Evolutionary conservation across 2,329 filamentous ascomycete species (phyloP).

Genomic region (Microcyclospora pomicola): DNA sequence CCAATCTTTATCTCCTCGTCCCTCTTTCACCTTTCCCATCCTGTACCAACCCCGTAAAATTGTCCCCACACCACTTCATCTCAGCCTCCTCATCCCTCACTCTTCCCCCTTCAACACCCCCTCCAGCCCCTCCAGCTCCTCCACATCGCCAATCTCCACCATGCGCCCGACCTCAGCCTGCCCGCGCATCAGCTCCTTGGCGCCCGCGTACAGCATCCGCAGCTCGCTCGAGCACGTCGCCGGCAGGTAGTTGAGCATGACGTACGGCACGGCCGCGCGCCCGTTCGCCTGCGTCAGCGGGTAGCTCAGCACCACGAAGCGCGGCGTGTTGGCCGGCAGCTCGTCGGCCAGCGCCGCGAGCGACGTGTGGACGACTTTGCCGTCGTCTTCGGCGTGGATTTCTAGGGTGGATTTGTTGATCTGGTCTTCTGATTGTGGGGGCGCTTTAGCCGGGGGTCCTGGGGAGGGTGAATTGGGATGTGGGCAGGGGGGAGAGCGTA

Average conservation of each 20-base stretch:
- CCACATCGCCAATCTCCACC: conserved; percentile 66
- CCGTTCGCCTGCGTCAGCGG: conserved; percentile 77
- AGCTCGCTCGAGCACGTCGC: conserved; percentile 76
- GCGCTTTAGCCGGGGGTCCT: background rate
- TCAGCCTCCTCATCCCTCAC: conserved; percentile 5
- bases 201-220: conserved; percentile 89
- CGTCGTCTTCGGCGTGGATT: conserved; percentile 67
- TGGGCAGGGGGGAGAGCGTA: too few species aligned
- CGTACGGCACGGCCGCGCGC: conserved; percentile 77
- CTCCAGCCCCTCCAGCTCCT: conserved; percentile 74
- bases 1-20: too few species aligned
- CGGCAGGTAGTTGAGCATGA: conserved; percentile 87
- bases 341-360: conserved; percentile 75
- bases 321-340: conserved; percentile 79
- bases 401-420: conserved; percentile 87
- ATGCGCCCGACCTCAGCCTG: conserved; percentile 81
- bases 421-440: conserved; percentile 44
- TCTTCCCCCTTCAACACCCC: conserved; percentile 41
- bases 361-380: conserved; percentile 51
- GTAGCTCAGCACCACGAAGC: conserved; percentile 83
- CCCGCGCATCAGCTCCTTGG: conserved; percentile 90
- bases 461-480: background rate
- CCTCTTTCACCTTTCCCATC: too few species aligned
- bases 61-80: too few species aligned
- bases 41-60: too few species aligned